These are phyloP conservation scores for Balamuthia mandrillaris DNA, from an alignment of 208 protist species.

Conservation along the genomic window DNA sequence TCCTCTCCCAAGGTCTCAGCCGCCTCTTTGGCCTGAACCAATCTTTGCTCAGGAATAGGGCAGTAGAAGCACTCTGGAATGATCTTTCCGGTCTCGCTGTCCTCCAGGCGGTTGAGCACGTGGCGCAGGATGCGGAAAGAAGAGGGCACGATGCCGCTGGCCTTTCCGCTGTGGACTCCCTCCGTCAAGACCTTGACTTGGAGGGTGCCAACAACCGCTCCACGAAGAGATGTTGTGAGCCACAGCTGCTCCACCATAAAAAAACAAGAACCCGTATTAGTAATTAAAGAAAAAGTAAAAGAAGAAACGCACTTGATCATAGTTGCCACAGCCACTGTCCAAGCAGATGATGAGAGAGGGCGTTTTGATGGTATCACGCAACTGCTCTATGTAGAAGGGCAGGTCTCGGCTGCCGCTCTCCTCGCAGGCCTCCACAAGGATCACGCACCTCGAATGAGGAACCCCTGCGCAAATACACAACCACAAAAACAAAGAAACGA, in stretches of 20 bases:
- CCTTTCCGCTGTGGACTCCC: slow-evolving; percentile 83
- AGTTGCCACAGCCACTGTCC: slow-evolving; percentile 87
- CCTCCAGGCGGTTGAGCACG: slow-evolving; percentile 85
- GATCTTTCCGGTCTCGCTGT: slow-evolving; percentile 84
- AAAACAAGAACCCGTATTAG: neutral
- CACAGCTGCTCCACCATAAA: slow-evolving; percentile 83
- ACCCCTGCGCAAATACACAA: neutral
- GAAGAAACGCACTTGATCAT: slow-evolving; percentile 88
- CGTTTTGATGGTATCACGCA: slow-evolving; percentile 3
- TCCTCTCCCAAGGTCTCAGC: slow-evolving; percentile 31
- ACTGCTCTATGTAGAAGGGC: slow-evolving; percentile 48
- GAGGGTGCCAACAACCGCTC: slow-evolving; percentile 79
- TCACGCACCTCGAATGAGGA: slow-evolving; percentile 13
- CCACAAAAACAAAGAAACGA: neutral
- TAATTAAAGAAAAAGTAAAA: neutral
- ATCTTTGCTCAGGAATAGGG: slow-evolving; percentile 79
- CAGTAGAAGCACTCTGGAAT: slow-evolving; percentile 76
- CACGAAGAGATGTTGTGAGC: slow-evolving; percentile 88
- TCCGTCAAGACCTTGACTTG: slow-evolving; percentile 77
- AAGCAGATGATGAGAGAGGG: slow-evolving; percentile 84
- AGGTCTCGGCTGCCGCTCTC: slow-evolving; percentile 51
- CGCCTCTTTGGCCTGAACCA: slow-evolving; percentile 62
- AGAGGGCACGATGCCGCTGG: slow-evolving; percentile 86
- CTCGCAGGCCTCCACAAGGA: slow-evolving; percentile 57
- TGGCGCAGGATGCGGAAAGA: slow-evolving; percentile 86